Percentiles rank a stretch among this genome's conserved stretches.
phyloP scores from a whole-genome alignment of 2,329 filamentous ascomycete species.

The Monilinia vaccinii-corymbosi region DNA sequence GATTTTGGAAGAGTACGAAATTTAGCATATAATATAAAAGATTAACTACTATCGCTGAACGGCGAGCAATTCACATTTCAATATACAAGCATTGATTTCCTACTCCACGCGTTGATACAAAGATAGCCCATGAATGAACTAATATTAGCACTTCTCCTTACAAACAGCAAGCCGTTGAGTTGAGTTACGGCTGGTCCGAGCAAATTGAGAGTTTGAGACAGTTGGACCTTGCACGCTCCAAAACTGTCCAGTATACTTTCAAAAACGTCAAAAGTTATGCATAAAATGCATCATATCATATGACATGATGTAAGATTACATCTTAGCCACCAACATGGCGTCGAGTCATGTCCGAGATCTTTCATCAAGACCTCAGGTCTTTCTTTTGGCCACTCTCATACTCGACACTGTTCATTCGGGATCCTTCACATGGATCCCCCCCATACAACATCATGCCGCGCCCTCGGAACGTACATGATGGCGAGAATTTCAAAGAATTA shows the following conservation, averaged over 20 bases:
- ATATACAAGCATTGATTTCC: neutral
- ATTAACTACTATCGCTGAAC: too few species aligned
- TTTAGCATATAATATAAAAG: neutral
- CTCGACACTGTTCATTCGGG: neutral
- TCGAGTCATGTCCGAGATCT: neutral
- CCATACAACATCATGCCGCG: neutral
- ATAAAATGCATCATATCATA: neutral
- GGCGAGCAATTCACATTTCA: neutral
- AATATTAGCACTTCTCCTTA: neutral
- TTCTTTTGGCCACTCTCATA: neutral
- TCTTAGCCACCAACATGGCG: neutral
- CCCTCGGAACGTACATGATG: neutral
- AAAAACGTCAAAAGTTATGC: neutral
- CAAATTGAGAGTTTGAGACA: neutral
- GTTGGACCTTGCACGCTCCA: neutral
- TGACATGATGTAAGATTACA: neutral
- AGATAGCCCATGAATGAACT: neutral
- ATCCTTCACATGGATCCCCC: neutral
- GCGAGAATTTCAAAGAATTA: neutral
- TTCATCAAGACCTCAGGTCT: neutral
- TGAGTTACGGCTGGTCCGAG: neutral
- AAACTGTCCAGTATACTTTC: neutral
- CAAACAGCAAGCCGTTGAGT: neutral
- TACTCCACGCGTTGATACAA: neutral
- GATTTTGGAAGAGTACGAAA: neutral